A percentile compares a stretch with the other conserved stretches of the same genome.
These are phyloP conservation scores for Fusarium hostae DNA, from an alignment of 2,329 filamentous ascomycete genomes.

Conservation along the genomic window DNA sequence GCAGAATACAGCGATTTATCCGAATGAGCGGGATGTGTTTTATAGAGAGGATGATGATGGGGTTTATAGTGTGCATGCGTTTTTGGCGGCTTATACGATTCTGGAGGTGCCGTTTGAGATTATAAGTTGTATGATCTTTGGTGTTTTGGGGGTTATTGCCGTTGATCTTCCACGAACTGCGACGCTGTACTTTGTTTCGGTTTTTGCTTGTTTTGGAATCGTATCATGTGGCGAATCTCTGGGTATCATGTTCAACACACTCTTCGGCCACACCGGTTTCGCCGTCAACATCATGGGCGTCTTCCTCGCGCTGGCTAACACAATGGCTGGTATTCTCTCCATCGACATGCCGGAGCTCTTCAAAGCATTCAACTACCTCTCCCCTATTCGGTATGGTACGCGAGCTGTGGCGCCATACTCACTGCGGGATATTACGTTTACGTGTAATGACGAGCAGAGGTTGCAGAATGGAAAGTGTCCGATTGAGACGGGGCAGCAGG, in stretches of 20 bases:
- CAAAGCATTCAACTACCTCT: constrained; percentile 76
- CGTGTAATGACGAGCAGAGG: constrained; percentile 69
- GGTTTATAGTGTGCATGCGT: constrained; percentile 76
- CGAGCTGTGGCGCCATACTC: constrained; percentile 75
- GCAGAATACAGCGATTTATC: constrained; percentile 81
- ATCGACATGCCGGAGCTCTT: constrained; percentile 75
- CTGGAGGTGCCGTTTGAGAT: constrained; percentile 80
- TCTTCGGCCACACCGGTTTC: constrained; percentile 79
- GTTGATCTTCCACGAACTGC: constrained; percentile 72
- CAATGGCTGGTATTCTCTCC: constrained; percentile 77
- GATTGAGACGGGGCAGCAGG: constrained; percentile 73
- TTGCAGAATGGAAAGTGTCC: constrained; percentile 71
- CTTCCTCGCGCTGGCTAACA: constrained; percentile 75
- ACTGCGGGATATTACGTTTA: constrained; percentile 69
- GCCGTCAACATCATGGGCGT: constrained; percentile 78
- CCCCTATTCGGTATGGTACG: constrained; percentile 75
- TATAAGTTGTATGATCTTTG: constrained; percentile 71
- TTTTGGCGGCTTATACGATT: constrained; percentile 75
- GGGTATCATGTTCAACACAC: constrained; percentile 83
- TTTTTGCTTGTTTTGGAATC: constrained; percentile 77
- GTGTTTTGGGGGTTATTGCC: constrained; percentile 71
- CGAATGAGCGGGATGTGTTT: constrained; percentile 77
- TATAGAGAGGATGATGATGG: constrained; percentile 80
- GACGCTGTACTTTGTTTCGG: constrained; percentile 73
- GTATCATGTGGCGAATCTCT: constrained; percentile 80